phyloP scores from a whole-genome alignment of 805 yeast species.

The Pichia paraexigua region DNA sequence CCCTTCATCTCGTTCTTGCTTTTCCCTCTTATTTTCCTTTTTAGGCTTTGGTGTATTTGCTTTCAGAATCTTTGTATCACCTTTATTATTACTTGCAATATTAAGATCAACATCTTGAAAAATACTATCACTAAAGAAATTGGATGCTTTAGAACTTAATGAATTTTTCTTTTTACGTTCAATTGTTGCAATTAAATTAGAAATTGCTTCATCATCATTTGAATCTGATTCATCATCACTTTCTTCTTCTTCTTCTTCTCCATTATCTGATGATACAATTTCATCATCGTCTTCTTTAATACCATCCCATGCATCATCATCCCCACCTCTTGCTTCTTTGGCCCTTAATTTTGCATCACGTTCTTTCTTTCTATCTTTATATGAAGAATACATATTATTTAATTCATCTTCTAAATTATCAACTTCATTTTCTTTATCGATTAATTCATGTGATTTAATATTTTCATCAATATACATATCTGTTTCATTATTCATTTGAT shows the following conservation, averaged over 20 bases:
- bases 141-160: slow-evolving; percentile 35
- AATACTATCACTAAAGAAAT: slow-evolving; percentile 44
- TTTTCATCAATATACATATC: slow-evolving; percentile 25
- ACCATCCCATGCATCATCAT: slow-evolving; percentile 69
- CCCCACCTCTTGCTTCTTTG: slow-evolving; percentile 66
- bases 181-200: slow-evolving; percentile 46
- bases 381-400: slow-evolving; percentile 70
- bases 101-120: slow-evolving; percentile 42
- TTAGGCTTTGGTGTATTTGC: slow-evolving; percentile 6
- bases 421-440: slow-evolving; percentile 39
- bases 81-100: slow-evolving; percentile 10
- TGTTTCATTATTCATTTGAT: slow-evolving; percentile 36
- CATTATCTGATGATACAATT: slow-evolving; percentile 22
- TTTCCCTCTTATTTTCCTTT: slow-evolving; percentile 11
- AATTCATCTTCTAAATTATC: slow-evolving; percentile 76
- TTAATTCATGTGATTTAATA: slow-evolving; percentile 13
- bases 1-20: slow-evolving; percentile 7
- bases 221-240: slow-evolving; percentile 44
- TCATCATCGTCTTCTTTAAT: slow-evolving; percentile 42
- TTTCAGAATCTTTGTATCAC: slow-evolving; percentile 10
- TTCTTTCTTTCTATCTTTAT: slow-evolving; percentile 59
- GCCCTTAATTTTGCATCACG: slow-evolving; percentile 63
- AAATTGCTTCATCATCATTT: slow-evolving; percentile 69
- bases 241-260: slow-evolving; percentile 30
- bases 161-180: slow-evolving; percentile 34